A percentile compares a stretch with the other conserved stretches of the same genome.
Conservation (phyloP, 2,329 filamentous ascomycete species). For the Canariomyces notabilis region DNA sequence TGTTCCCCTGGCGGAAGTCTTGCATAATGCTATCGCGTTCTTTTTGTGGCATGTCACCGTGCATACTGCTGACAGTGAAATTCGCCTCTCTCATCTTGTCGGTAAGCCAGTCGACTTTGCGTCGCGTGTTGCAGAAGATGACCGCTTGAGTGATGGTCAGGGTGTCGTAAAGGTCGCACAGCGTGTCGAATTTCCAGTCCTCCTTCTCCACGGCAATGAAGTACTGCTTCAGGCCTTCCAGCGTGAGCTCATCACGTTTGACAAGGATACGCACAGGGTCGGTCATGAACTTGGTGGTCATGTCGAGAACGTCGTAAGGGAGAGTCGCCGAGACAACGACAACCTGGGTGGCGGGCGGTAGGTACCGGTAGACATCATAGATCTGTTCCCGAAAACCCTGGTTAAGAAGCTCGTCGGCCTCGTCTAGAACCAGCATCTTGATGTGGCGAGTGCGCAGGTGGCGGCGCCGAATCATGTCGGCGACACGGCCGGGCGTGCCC, state of each 20-base stretch:
- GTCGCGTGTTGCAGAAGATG: conserved; percentile 98
- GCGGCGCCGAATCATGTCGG: conserved; percentile 58
- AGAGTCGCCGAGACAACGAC: conserved; percentile 95
- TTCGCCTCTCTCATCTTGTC: conserved; percentile 99
- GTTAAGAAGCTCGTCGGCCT: conserved; percentile 67
- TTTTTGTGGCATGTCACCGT: conserved; percentile 98
- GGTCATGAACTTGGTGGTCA: conserved; percentile 99
- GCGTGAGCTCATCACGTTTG: conserved; percentile 96
- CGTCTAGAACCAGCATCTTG: conserved; percentile 60
- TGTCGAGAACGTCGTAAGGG: conserved; percentile 95
- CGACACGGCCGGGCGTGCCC: conserved; percentile 91
- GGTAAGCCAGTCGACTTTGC: conserved; percentile 99
- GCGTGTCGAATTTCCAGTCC: conserved; percentile 99
- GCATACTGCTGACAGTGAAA: conserved; percentile 98
- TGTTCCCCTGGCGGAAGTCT: conserved; percentile 95
- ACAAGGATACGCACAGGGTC: conserved; percentile 94
- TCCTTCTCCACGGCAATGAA: conserved; percentile 99
- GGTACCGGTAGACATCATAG: conserved; percentile 96
- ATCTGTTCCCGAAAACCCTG: conserved; percentile 97
- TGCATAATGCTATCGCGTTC: conserved; percentile 99
- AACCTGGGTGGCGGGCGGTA: conserved; percentile 95
- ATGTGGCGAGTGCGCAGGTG: conserved; percentile 56
- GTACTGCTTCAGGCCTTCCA: conserved; percentile 97
- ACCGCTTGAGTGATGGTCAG: conserved; percentile 98
- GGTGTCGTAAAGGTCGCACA: conserved; percentile 97